Evolutionary conservation across 2,329 filamentous ascomycete species (phyloP).

Genomic region (Calycina herbarum): DNA sequence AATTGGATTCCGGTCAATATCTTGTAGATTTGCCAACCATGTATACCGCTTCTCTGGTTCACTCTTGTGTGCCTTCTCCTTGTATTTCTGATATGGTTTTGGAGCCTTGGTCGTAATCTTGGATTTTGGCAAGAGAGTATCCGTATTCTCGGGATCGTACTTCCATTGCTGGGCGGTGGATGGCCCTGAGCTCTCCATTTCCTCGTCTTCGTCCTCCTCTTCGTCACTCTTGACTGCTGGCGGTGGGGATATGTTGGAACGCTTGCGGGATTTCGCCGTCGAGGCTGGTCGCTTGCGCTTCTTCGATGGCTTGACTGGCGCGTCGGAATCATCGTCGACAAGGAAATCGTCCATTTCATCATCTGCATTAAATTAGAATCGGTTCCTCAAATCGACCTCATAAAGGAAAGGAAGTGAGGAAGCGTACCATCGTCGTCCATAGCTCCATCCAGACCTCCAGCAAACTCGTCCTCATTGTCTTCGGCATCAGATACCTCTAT

Average conservation of each 20-base stretch:
- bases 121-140: constrained; percentile 50
- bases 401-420: constrained; percentile 30
- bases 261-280: constrained; percentile 60
- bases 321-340: constrained; percentile 78
- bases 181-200: constrained; percentile 56
- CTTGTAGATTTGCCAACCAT: constrained; percentile 83
- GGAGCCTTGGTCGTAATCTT: constrained; percentile 41
- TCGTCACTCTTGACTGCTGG: constrained; percentile 41
- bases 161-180: constrained; percentile 85
- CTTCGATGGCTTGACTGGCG: constrained; percentile 53
- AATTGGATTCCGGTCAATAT: constrained; percentile 78
- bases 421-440: constrained; percentile 57
- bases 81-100: constrained; percentile 39
- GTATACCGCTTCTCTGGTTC: constrained; percentile 85
- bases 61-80: constrained; percentile 71
- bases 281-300: constrained; percentile 65
- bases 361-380: constrained; percentile 29
- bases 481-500: constrained; percentile 65
- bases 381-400: background rate
- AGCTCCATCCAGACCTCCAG: constrained; percentile 58
- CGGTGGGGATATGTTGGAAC: constrained; percentile 56
- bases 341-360: constrained; percentile 85
- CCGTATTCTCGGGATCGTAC: constrained; percentile 61
- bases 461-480: constrained; percentile 69
- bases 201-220: constrained; percentile 52